A percentile compares a stretch with the other conserved stretches of the same genome.
These are phyloP conservation scores for Gautieria morchelliformis DNA, from an alignment of 768 basidiomycete genomes.

Conservation along the genomic window DNA sequence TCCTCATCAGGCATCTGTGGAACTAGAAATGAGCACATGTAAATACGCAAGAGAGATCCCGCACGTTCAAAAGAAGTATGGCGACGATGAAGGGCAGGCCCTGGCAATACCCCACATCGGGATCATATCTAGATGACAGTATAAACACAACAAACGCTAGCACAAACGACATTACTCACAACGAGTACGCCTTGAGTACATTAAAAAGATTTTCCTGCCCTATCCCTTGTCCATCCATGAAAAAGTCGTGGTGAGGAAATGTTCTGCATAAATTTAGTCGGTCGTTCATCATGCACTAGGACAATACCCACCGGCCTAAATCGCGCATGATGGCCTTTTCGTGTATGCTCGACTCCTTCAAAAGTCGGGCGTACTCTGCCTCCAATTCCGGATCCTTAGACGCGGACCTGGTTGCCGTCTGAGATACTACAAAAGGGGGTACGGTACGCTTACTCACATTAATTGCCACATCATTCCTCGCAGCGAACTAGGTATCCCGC, in stretches of 20 bases:
- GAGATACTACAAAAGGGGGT: background rate
- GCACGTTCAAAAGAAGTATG: constrained; percentile 81
- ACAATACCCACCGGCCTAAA: constrained; percentile 56
- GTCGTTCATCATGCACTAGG: background rate
- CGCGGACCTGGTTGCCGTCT: constrained; percentile 54
- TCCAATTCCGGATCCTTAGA: constrained; percentile 89
- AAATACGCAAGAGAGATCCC: constrained; percentile 12
- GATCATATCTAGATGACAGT: constrained; percentile 52
- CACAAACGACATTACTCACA: constrained; percentile 39
- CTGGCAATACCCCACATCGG: constrained; percentile 96
- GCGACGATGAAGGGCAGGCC: constrained; percentile 96
- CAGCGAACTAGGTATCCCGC: constrained; percentile 79
- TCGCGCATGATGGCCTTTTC: constrained; percentile 94
- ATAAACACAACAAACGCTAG: background rate
- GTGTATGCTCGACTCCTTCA: constrained; percentile 79
- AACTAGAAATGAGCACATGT: background rate
- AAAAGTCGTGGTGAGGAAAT: constrained; percentile 95
- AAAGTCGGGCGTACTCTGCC: constrained; percentile 63
- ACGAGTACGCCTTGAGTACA: constrained; percentile 92
- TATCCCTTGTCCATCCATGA: constrained; percentile 87
- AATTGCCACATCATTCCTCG: constrained; percentile 97
- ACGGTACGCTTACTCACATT: constrained; percentile 43
- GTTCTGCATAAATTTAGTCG: constrained; percentile 41
- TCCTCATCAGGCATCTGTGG: constrained; percentile 98
- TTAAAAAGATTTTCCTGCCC: constrained; percentile 98